Percentiles rank a stretch among this genome's conserved stretches.
Evolutionary conservation across 2,329 filamentous ascomycete genomes (phyloP).

Genomic region (Penicillium oxalicum): DNA sequence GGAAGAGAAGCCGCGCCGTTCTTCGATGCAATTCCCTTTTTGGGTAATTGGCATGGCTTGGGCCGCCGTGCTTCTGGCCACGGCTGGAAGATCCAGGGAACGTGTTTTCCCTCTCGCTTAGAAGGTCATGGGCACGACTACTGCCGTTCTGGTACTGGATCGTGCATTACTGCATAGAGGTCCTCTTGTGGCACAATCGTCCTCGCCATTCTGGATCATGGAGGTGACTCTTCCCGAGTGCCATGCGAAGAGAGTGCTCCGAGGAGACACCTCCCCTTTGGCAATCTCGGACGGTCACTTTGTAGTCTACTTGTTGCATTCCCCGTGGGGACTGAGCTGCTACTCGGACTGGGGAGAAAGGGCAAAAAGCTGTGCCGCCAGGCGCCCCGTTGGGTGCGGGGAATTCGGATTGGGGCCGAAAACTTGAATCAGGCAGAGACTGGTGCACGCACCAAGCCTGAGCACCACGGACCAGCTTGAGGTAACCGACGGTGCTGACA

Average conservation of each 20-base stretch:
- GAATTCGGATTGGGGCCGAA: neutral
- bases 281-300: too few relatives aligned
- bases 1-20: neutral
- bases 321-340: too few relatives aligned
- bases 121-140: neutral
- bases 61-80: neutral
- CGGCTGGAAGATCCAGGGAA: neutral
- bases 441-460: neutral
- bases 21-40: slow-evolving; percentile 1
- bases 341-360: too few relatives aligned
- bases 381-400: neutral
- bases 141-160: neutral
- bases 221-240: too few relatives aligned
- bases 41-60: neutral
- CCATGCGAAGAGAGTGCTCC: too few relatives aligned
- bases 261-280: too few relatives aligned
- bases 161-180: too few relatives aligned
- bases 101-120: neutral
- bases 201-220: too few relatives aligned
- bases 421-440: neutral
- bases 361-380: neutral
- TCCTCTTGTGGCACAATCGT: too few relatives aligned
- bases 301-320: too few relatives aligned
- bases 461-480: too few relatives aligned
- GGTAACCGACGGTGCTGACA: neutral